Evolutionary conservation across 2,329 filamentous ascomycete species (phyloP), one percentile per base, ranked within the genome.

Genomic region (Mycocentrospora acerina): DNA sequence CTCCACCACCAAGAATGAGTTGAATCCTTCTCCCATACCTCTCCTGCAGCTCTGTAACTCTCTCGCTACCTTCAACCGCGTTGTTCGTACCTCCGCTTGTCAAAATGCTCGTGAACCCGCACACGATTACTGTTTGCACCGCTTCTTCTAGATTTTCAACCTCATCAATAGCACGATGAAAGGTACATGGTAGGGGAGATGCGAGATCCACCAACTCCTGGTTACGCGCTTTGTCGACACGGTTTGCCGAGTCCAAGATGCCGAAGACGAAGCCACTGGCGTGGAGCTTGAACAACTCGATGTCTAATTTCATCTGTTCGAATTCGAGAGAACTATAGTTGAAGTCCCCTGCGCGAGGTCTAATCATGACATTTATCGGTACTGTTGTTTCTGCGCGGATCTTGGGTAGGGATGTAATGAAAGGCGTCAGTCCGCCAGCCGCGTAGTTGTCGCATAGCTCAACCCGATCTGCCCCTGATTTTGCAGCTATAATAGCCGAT

Each of bases 251-350:
- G 15, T 62, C 55, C 19, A 79, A 51, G 19, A 78, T 66, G 0
- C 77, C 77, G 44, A 79, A 77, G 1, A 79, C 76, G 43, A 78
- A 78, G 0, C 76, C 77, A 46, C 69, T 64, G 0, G 69, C 71
- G 1, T 36, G n/a, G 8, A 52, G 44, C 16, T 66, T 68, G 41
- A 75, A 68, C 0, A 16, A 24, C 6, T 44, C 13, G 3, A 79
- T 64, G 0, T 66, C 62, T 0, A 37, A 28, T 25, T 68, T 66
- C 76, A 80, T 79, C 4, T 39, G 16, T 2, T 60, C 48, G 17
- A 73, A 71, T 16, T 79, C 74, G 0, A 39, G 19, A 0, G 59
- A 33, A 0, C 60, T 57, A 41, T 79, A 79, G 7, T 49, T 42
- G 46, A 79, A 80, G 39, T 69, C 40, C 0, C 71, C 68, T 1